phyloP scores from a whole-genome alignment of 495 filamentous ascomycete genomes.

The Immersiella caudata region DNA sequence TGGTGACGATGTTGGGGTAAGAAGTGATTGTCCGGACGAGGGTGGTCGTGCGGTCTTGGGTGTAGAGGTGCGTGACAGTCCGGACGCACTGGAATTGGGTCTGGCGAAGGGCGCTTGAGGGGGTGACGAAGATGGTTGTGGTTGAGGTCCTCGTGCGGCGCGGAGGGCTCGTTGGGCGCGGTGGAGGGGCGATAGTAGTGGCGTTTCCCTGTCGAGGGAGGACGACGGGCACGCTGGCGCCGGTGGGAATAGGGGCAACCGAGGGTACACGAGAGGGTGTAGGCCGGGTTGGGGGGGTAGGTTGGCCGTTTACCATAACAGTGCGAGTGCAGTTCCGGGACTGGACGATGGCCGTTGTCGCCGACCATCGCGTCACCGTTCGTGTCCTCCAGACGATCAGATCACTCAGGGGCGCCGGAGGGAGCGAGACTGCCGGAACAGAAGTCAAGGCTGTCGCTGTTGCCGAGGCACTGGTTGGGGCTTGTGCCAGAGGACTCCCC shows the following conservation, averaged over 20 bases:
- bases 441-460: conserved; percentile 11
- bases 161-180: neutral
- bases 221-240: neutral
- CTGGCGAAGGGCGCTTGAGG: conserved; percentile 12
- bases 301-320: conserved; percentile 4
- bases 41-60: conserved; percentile 18
- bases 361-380: conserved; percentile 20
- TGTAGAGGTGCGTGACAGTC: conserved; percentile 21
- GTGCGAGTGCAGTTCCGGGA: conserved; percentile 26
- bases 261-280: neutral
- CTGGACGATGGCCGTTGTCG: conserved; percentile 16
- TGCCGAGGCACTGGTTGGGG: conserved; percentile 7
- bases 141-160: conserved; percentile 13
- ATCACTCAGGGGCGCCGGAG: neutral
- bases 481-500: neutral
- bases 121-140: conserved; percentile 15
- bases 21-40: conserved; percentile 9
- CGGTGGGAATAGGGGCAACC: neutral
- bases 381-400: conserved; percentile 16
- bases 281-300: neutral
- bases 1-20: conserved; percentile 15
- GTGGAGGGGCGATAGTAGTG: neutral
- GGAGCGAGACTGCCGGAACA: neutral
- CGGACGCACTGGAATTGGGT: conserved; percentile 18
- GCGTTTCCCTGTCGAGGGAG: conserved; percentile 11